Evolutionary conservation across 2,329 filamentous ascomycete genomes (phyloP), one percentile per base, ranked within the genome.

Genomic region (Botryotinia narcissicola): DNA sequence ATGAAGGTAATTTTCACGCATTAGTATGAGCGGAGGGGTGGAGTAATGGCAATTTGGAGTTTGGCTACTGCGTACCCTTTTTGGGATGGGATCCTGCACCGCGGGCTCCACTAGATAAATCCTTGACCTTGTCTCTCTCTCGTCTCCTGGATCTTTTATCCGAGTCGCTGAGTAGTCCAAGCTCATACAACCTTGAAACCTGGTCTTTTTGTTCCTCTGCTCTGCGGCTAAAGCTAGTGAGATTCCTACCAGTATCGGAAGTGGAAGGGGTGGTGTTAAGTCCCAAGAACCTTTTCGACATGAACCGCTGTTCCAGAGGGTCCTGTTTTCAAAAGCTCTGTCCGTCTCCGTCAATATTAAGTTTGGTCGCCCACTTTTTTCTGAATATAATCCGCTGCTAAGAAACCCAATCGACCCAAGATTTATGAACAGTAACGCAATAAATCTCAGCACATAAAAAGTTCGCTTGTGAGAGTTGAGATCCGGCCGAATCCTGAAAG

Each of bases 171-270:
- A 79, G 75, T 25, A 80, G 78, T 77, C 79, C 80, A 76, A 81
- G 78, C 78, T 80, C 79, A 80, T 78, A 80, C 74, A 80, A 71
- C 62, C 73, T 73, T 74, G 78, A 79, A 76, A 79, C 79, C 75
- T 80, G 77, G 68, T 78, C 76, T 62, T 75, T 74, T 74, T 75
- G 73, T 72, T 74, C 75, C 46, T 75, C 64, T 73, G 71, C 73
- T 71, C 70, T 77, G 42, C 46, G 29, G 42, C 54, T 70, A 46
- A 72, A 44, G 29, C 40, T 73, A 70, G 54, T 70, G 62, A 40
- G 37, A 60, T 51, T 73, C 71, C 71, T 70, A 37, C 64, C 42
- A 51, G 51, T 70, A 32, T 62, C 42, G 64, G 71, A 42, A 54
- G 71, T 10, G 62, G 62, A 57, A 57, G 32, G 20, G 71, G 48